phyloP scores from a whole-genome alignment of 495 filamentous ascomycete species.

The Chlorociboria aeruginascens region DNA sequence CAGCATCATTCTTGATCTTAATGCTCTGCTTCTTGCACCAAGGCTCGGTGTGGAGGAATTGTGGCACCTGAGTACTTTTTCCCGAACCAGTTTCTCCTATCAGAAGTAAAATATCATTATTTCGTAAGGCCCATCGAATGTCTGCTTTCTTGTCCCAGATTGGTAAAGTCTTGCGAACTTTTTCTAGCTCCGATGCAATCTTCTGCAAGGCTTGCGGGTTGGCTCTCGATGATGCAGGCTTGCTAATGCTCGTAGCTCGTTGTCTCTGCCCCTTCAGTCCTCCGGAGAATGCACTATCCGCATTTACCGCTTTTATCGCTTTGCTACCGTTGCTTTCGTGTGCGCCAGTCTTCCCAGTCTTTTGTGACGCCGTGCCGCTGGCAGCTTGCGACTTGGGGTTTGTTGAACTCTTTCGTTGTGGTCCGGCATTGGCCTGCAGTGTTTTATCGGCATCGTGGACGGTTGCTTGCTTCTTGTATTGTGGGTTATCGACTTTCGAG shows the following conservation, averaged over 20 bases:
- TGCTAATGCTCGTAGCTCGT: background rate
- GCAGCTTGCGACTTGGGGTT: too few species aligned
- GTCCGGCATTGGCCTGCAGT: too few species aligned
- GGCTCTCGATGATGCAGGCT: background rate
- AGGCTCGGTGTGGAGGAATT: conserved; percentile 63
- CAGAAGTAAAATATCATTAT: conserved; percentile 70
- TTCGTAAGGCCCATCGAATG: conserved; percentile 51
- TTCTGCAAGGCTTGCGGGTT: conserved; percentile 4
- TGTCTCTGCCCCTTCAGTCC: background rate
- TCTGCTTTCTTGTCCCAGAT: conserved; percentile 64
- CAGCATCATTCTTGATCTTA: conserved; percentile 29
- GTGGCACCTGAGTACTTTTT: conserved; percentile 93
- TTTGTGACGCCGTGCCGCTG: too few species aligned
- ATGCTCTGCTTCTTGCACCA: conserved; percentile 59
- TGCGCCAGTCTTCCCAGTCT: too few species aligned
- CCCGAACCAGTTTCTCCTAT: conserved; percentile 93
- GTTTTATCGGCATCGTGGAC: too few species aligned
- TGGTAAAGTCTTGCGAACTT: conserved; percentile 51
- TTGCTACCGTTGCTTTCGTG: too few species aligned
- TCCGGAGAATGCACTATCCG: background rate
- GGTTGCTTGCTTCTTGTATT: too few species aligned
- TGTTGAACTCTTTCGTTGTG: too few species aligned
- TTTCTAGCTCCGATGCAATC: conserved; percentile 7
- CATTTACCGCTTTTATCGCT: too few species aligned
- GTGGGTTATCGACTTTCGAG: background rate